phyloP scores from a whole-genome alignment of 1,139 yeast genomes.

The Yamadazyma friedrichii region DNA sequence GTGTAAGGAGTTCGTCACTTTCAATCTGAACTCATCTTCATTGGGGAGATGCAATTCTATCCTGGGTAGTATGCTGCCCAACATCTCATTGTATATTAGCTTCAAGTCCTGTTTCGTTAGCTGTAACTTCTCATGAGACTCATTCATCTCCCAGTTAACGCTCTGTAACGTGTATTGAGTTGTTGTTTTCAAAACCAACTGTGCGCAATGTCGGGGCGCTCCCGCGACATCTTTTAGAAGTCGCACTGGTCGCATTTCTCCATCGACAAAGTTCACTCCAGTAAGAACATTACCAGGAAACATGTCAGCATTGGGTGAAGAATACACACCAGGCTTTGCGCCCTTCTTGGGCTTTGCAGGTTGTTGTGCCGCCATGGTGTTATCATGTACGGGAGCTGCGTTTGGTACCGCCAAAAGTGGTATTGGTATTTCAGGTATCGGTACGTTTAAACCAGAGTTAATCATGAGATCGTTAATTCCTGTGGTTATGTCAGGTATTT shows the following conservation, averaged over 20 bases:
- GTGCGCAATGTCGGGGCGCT: no score
- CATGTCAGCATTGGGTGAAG: conserved; percentile 42
- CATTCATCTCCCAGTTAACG: conserved; percentile 4
- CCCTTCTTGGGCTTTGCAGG: conserved; percentile 96
- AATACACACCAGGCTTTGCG: conserved; percentile 82
- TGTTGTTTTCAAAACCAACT: no score
- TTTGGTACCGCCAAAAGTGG: conserved; percentile 99
- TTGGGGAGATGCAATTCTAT: conserved; percentile 52
- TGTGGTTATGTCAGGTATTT: conserved; percentile 97
- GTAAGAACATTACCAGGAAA: neutral
- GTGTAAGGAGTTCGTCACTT: conserved; percentile 43
- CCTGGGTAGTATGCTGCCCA: conserved; percentile 37
- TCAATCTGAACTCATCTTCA: conserved; percentile 44
- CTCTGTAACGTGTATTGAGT: no score
- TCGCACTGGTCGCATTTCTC: no score
- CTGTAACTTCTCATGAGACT: conserved; percentile 39
- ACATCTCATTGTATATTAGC: conserved; percentile 44
- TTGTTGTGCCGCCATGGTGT: conserved; percentile 87
- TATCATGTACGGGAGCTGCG: conserved; percentile 95
- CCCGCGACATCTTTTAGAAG: no score
- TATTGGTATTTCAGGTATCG: conserved; percentile 91
- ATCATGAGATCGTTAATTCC: conserved; percentile 87
- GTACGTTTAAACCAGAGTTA: conserved; percentile 79
- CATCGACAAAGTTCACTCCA: no score
- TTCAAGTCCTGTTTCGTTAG: conserved; percentile 51